A percentile compares a stretch with the other conserved stretches of the same genome.
These are phyloP conservation scores for Vigna reflexopilosa DNA, from an alignment of 306 rosid species.

Conservation along the genomic window DNA sequence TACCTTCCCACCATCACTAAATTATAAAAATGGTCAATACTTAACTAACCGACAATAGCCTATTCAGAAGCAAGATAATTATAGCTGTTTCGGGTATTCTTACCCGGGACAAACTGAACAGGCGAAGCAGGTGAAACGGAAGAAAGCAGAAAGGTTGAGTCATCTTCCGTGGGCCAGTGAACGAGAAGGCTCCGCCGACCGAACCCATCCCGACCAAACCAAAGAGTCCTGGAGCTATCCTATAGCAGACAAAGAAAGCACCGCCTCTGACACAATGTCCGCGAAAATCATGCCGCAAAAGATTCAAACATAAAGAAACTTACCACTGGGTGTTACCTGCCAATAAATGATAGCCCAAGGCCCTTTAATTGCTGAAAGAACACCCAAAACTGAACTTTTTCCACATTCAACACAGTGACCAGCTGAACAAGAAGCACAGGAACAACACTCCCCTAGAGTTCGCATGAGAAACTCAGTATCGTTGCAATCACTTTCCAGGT, in stretches of 20 bases:
- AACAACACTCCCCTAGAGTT: conserved; percentile 63
- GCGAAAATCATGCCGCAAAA: background rate
- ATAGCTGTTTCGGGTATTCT: conserved; percentile 23
- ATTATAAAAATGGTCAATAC: background rate
- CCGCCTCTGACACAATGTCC: conserved; percentile 30
- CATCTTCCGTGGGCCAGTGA: conserved; percentile 92
- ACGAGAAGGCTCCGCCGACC: conserved; percentile 96
- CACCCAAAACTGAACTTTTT: conserved; percentile 54
- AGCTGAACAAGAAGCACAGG: conserved; percentile 49
- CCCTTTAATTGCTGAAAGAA: conserved; percentile 78
- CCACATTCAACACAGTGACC: conserved; percentile 43
- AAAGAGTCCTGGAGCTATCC: conserved; percentile 80
- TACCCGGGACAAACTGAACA: conserved; percentile 64
- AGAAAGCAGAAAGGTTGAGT: conserved; percentile 73
- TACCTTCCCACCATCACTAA: conserved; percentile 7
- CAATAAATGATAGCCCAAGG: conserved; percentile 96
- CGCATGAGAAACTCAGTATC: conserved; percentile 79
- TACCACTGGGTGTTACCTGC: conserved; percentile 91
- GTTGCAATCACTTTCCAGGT: conserved; percentile 61
- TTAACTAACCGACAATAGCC: background rate
- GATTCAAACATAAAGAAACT: conserved; percentile 55
- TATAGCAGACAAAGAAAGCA: conserved; percentile 43
- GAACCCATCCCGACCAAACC: conserved; percentile 97
- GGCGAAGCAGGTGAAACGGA: conserved; percentile 82
- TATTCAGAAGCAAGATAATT: conserved; percentile 20